phyloP scores from a whole-genome alignment of 1,284 basidiomycete species.

The Puccinia horiana region DNA sequence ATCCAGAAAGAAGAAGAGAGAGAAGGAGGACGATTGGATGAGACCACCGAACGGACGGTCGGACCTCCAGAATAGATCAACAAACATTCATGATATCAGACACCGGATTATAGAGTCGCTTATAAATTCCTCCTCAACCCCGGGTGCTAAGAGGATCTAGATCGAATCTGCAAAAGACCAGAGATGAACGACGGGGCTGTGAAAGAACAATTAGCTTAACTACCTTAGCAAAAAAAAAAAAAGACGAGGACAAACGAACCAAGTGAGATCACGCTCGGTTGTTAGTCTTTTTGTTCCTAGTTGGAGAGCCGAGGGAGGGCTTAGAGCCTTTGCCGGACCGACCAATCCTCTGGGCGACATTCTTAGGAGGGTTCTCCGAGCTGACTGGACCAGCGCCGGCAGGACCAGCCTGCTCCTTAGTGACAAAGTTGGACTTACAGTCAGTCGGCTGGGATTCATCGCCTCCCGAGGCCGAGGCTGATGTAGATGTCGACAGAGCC shows the following conservation, averaged over 20 bases:
- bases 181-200: background rate
- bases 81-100: too few relatives aligned
- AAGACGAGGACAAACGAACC: background rate
- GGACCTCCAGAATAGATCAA: background rate
- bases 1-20: background rate
- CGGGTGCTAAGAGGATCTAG: too few relatives aligned
- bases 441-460: background rate
- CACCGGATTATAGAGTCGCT: too few relatives aligned
- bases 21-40: background rate
- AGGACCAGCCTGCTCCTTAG: background rate
- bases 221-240: background rate
- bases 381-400: background rate
- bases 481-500: conserved; percentile 1
- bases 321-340: background rate
- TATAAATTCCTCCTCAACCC: too few relatives aligned
- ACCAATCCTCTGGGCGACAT: background rate
- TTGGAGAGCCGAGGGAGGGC: too few relatives aligned
- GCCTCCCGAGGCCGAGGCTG: background rate
- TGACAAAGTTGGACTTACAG: background rate
- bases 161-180: too few relatives aligned
- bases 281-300: background rate
- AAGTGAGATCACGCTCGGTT: background rate
- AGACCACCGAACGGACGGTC: background rate
- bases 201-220: background rate
- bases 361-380: background rate